Evolutionary conservation across 2,329 filamentous ascomycete species (phyloP), one percentile per base, ranked within the genome.

Genomic region (Alternaria sp.): DNA sequence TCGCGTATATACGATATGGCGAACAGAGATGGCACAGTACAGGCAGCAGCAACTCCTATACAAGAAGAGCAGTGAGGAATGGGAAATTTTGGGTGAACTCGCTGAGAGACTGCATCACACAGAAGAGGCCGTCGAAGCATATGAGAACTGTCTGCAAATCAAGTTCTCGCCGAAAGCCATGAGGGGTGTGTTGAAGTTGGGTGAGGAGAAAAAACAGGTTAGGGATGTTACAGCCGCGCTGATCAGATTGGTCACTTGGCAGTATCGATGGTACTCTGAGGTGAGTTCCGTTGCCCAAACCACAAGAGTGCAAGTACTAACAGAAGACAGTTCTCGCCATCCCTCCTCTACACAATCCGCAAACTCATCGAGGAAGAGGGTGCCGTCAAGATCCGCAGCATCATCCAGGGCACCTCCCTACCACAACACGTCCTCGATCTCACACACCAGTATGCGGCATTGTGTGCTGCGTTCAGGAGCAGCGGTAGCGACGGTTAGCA

Each of bases 191-290:
- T 82, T 98, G 52, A 89, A 89, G 56, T 85, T 92, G 49, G 93
- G 93, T 69, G 91, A 96, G 80, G 87, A 87, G 75, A 85, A 86
- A 60, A 92, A 91, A 73, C 92, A 92, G 79, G 93, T 92, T 4
- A 85, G 93, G 63, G 91, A 93, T 62, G 92, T 90, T 59, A 86
- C 98, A 7, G 91, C 89, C 28, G 90, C 92, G n/a, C 85, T 97
- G 60, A 97, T 99, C 67, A 86, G 93, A 54, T 84, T 99, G 43
- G 92, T 98, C 34, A 95, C 94, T 12, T 99, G 95, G 95, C 95
- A 99, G 81, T 99, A 97, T 81, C 87, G 95, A 69, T 99, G 95
- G 95, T 99, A 99, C 82, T 97, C 94, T 58, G 95, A 99, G 86
- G 89, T 90, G 69, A 22, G 68, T 64, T 22, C 25, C 25, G n/a